These are phyloP conservation scores for Proteromonas lacertae DNA, from an alignment of 352 stramenopile species.

Conservation along the genomic window DNA sequence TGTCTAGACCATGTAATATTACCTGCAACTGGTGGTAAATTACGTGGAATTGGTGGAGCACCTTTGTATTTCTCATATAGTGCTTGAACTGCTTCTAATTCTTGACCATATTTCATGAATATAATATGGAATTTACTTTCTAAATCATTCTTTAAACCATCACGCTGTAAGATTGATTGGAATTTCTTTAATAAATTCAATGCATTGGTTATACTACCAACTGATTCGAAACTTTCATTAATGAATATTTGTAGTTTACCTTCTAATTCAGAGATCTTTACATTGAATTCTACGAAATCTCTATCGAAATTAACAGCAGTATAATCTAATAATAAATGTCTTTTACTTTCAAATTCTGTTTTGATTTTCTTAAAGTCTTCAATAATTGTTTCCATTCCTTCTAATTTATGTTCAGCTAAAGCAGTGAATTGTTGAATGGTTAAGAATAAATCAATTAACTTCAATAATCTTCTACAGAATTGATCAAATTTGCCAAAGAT, in stretches of 20 bases:
- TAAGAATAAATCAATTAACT: conserved; percentile 94
- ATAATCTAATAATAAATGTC: conserved; percentile 82
- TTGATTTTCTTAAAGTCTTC: conserved; percentile 30
- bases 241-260: conserved; percentile 81
- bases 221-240: conserved; percentile 90
- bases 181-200: conserved; percentile 85
- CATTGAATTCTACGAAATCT: conserved; percentile 70
- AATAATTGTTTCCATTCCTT: conserved; percentile 70
- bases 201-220: conserved; percentile 82
- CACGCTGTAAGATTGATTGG: conserved; percentile 76
- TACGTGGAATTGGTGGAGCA: conserved; percentile 68
- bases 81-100: conserved; percentile 79
- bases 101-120: conserved; percentile 87
- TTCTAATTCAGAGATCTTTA: conserved; percentile 72
- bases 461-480: conserved; percentile 80
- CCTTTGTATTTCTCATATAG: conserved; percentile 95
- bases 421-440: conserved; percentile 79
- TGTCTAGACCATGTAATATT: conserved; percentile 91
- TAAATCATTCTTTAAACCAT: conserved; percentile 78
- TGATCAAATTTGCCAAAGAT: conserved; percentile 95
- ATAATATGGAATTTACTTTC: conserved; percentile 95
- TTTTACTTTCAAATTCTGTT: conserved; percentile 58
- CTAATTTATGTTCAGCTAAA: conserved; percentile 40
- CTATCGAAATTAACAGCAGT: conserved; percentile 83
- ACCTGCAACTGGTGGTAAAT: conserved; percentile 73